Evolutionary conservation across 2,329 filamentous ascomycete species (phyloP), one percentile per base, ranked within the genome.

Genomic region (Venturia pyrina): DNA sequence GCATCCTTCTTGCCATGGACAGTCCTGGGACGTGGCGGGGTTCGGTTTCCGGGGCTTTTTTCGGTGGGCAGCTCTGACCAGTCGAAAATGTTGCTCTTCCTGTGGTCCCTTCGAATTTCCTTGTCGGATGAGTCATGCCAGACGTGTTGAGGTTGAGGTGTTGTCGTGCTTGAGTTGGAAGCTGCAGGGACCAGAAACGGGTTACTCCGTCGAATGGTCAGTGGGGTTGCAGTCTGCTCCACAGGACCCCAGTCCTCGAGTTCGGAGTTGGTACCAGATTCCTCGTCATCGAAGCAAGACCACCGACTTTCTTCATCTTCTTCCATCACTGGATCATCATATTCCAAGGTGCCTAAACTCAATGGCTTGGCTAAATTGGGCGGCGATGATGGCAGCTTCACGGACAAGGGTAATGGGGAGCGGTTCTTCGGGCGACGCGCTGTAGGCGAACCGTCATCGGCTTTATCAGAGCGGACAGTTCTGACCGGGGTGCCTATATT

Each of bases 1-100:
- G 85, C 78, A 70, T 89, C 84, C 70, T 90, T 89, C 75, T 91
- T 92, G 17, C 87, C 87, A 73, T 92, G 89, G 46, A 90, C 87
- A 17, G 90, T 93, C 71, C 85, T 87, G 1, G 89, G 89, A 34
- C 89, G 83, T 59, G 82, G 81, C n/a, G 82, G 82, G 48, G 82
- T 81, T 37, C 83, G 83, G 67, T 82, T 83, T 19, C 78, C 76
- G 60, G 88, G 84, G 64, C 80, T 77, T 75, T 86, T 89, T 66
- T 89, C 88, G 67, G 84, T 79, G 34, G 83, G 77, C 17, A 87
- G 82, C 73, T 93, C 90, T 61, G 87, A 86, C 89, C 89, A 91
- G 74, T 93, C 89, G 70, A 93, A 93, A 3, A 93, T 79, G 69
- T 83, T 92, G 74, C 88, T 89, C 68, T 79, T 82, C 59, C 75